Percentiles rank a stretch among this genome's conserved stretches.
Evolutionary conservation across 2,329 filamentous ascomycete species (phyloP).

Genomic region (Ophiostoma sp.): DNA sequence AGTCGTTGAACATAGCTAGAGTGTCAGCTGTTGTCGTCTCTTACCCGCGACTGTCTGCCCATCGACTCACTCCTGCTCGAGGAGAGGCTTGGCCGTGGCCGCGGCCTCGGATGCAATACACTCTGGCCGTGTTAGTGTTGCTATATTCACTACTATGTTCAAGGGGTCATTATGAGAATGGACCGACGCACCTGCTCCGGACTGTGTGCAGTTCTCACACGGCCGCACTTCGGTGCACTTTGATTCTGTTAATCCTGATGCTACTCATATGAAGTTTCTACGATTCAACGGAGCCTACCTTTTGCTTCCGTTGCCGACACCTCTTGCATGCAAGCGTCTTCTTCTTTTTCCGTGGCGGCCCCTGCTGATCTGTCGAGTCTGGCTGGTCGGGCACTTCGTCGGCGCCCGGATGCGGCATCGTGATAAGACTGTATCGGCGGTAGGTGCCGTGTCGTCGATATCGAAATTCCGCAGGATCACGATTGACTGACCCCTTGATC

Average conservation of each 20-base stretch:
- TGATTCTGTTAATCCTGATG: background rate
- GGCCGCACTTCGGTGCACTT: constrained; percentile 28
- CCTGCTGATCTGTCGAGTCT: background rate
- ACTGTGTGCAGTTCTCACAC: constrained; percentile 29
- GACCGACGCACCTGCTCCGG: constrained; percentile 22
- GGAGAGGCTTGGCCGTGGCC: background rate
- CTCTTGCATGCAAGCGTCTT: constrained; percentile 23
- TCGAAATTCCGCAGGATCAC: background rate
- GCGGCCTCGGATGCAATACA: constrained; percentile 10
- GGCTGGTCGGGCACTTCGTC: constrained; percentile 8
- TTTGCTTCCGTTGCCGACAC: constrained; percentile 29
- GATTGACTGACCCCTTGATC: background rate
- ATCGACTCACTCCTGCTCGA: constrained; percentile 9
- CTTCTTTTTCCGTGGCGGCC: constrained; percentile 10
- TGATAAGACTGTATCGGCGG: background rate
- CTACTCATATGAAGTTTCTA: background rate
- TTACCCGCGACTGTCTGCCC: background rate
- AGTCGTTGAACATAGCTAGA: constrained; percentile 23
- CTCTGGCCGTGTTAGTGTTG: background rate
- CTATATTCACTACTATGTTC: no score
- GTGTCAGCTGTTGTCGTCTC: background rate
- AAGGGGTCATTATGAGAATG: no score
- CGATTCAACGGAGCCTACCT: constrained; percentile 7
- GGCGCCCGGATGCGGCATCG: background rate
- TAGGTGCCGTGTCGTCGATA: background rate